Percentiles rank a stretch among this genome's conserved stretches.
Evolutionary conservation across 768 basidiomycete species (phyloP).

Genomic region (Phlebiopsis flavidoalba): DNA sequence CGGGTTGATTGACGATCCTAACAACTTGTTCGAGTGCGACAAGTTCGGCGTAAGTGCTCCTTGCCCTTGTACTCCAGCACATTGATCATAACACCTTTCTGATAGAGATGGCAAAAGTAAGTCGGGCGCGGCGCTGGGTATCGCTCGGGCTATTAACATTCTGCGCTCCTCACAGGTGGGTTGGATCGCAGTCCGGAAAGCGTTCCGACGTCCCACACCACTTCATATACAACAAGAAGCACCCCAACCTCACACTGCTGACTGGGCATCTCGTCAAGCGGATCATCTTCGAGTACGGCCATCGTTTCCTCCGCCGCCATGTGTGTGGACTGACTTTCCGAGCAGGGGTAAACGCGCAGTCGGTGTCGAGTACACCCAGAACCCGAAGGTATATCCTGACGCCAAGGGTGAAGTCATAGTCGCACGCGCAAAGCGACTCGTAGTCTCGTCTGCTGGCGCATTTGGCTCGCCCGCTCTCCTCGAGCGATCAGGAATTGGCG

Average conservation of each 20-base stretch:
- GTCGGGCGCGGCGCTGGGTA: slow-evolving; percentile 5
- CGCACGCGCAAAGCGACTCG: slow-evolving; percentile 28
- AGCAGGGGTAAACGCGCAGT: slow-evolving; percentile 30
- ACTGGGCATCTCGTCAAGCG: slow-evolving; percentile 31
- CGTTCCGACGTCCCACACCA: slow-evolving; percentile 51
- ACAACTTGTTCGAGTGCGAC: slow-evolving; percentile 36
- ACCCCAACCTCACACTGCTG: slow-evolving; percentile 27
- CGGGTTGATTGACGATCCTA: slow-evolving; percentile 38
- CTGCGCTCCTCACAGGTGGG: slow-evolving; percentile 37
- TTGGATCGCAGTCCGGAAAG: slow-evolving; percentile 43
- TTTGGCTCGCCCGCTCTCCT: slow-evolving; percentile 46
- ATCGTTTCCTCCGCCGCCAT: background rate
- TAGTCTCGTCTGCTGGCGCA: slow-evolving; percentile 35
- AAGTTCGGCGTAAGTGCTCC: slow-evolving; percentile 41
- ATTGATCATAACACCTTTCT: background rate
- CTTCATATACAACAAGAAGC: slow-evolving; percentile 31
- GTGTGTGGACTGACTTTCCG: background rate
- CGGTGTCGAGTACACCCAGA: slow-evolving; percentile 32
- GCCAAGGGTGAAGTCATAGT: slow-evolving; percentile 2
- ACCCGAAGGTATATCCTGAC: slow-evolving; percentile 20
- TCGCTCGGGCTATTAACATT: background rate
- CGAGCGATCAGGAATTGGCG: slow-evolving; percentile 46
- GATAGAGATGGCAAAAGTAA: slow-evolving; percentile 54
- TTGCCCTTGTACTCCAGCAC: background rate
- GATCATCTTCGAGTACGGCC: slow-evolving; percentile 30